Evolutionary conservation across 1,139 yeast species (phyloP), one percentile per base, ranked within the genome.

Genomic region (Arxiozyma heterogenica): DNA sequence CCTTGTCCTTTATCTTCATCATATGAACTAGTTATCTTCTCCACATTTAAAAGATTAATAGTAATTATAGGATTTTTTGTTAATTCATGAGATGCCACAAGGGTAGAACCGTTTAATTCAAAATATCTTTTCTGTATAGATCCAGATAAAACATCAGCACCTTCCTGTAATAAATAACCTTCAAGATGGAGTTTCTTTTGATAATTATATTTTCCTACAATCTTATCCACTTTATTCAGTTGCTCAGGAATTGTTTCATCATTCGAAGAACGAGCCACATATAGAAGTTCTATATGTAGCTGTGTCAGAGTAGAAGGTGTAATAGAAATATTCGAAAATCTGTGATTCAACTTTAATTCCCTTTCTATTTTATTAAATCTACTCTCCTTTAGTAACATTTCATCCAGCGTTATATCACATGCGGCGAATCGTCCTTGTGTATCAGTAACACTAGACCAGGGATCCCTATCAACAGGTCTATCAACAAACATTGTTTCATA

Each of bases 371-470:
- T 45, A 17, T 50, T 50, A 42, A 58, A 64, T 42, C 54, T 52
- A 15, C 55, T 39, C 20, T 55, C 45, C 1, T 57, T 30, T 41
- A 64, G 52, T 41, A 57, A 48, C 4, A 51, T 54, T 3, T 81
- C 81, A 44, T 78, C 77, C 60, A 89, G 79, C 52, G 79, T 79
- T 54, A 91, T 74, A 59, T 82, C 81, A 58, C 89, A 80, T 59
- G 91, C 77, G 3, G 88, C 96, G 73, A 86, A 89, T 12, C 95
- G 84, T 1, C 97, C 97, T 70, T 90, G 96, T 51, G 75, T 75
- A 3, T 95, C 95, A 58, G 86, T 27, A 41, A 51, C 38, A 75
- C 71, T 65, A 25, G 73, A 75, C 82, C 90, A 80, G 1, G 75
- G 67, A 68, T 85, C 91, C 30, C 68, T 63, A 1, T 71, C 73